A percentile compares a stretch with the other conserved stretches of the same genome.
Evolutionary conservation across 1,139 yeast species (phyloP).

Genomic region (Suhomyces coccinellae): DNA sequence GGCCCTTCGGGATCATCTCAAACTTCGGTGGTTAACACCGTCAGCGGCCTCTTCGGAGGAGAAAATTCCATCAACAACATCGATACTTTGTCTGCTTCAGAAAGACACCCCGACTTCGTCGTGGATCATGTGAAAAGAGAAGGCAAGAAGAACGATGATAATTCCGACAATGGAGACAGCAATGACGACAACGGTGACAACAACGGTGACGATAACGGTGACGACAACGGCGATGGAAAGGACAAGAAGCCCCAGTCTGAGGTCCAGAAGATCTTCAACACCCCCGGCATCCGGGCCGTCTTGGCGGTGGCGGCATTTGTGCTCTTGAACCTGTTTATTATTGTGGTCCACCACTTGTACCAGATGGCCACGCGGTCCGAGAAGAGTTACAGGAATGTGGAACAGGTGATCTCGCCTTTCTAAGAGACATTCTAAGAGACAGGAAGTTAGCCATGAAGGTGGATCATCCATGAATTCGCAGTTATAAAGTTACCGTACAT

Average conservation of each 20-base stretch:
- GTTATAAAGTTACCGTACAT: too few species aligned
- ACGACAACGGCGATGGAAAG: slow-evolving; percentile 2
- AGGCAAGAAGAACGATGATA: slow-evolving; percentile 1
- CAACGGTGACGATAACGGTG: neutral
- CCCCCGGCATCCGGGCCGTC: slow-evolving; percentile 23
- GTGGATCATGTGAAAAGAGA: slow-evolving; percentile 7
- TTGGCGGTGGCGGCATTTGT: slow-evolving; percentile 35
- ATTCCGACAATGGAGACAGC: slow-evolving; percentile 4
- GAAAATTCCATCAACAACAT: neutral
- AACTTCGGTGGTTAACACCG: neutral
- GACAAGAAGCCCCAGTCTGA: slow-evolving; percentile 8
- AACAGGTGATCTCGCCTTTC: slow-evolving; percentile 40
- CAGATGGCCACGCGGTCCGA: slow-evolving; percentile 30
- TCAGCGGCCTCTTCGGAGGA: neutral
- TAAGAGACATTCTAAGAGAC: too few species aligned
- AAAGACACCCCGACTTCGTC: neutral
- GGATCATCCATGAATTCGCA: too few species aligned
- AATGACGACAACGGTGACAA: slow-evolving; percentile 10
- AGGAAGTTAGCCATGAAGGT: neutral
- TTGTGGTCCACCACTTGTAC: slow-evolving; percentile 38
- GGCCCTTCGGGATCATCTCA: neutral
- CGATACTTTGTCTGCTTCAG: neutral
- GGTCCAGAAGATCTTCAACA: slow-evolving; percentile 14
- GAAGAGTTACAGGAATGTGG: slow-evolving; percentile 37
- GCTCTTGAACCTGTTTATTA: slow-evolving; percentile 36